A percentile compares a stretch with the other conserved stretches of the same genome.
phyloP scores from a whole-genome alignment of 2,329 filamentous ascomycete genomes.

The Alternaria sp. region DNA sequence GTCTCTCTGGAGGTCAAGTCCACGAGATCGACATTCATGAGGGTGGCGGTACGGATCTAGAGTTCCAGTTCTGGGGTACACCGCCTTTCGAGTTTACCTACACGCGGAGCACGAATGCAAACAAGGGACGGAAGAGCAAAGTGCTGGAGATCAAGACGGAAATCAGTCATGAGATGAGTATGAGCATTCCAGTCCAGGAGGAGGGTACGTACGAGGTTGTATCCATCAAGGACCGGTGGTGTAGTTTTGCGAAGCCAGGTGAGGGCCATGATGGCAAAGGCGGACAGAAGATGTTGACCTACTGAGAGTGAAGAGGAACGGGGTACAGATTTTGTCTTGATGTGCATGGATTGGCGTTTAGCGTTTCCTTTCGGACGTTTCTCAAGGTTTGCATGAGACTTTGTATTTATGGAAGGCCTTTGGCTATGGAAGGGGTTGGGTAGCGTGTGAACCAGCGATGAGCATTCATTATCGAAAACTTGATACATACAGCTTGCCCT shows the following conservation, averaged over 20 bases:
- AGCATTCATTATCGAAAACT: not conserved
- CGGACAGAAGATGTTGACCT: slow-evolving; percentile 50
- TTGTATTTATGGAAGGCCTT: not conserved
- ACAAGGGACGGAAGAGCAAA: slow-evolving; percentile 62
- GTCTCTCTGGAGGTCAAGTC: slow-evolving; percentile 82
- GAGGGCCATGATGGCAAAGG: slow-evolving; percentile 45
- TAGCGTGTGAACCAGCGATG: not conserved
- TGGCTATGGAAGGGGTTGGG: not conserved
- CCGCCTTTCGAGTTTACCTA: slow-evolving; percentile 98
- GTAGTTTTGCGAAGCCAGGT: slow-evolving; percentile 80
- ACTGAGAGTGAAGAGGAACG: slow-evolving; percentile 21
- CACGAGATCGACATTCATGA: slow-evolving; percentile 93
- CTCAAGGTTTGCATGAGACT: not conserved
- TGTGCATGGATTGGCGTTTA: slow-evolving; percentile 3
- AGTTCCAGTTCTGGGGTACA: slow-evolving; percentile 94
- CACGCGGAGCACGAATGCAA: slow-evolving; percentile 87
- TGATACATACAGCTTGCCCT: not conserved
- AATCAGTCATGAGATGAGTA: slow-evolving; percentile 78
- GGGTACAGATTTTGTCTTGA: not conserved
- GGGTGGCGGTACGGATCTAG: slow-evolving; percentile 89
- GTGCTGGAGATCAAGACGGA: slow-evolving; percentile 93
- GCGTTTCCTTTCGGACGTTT: not conserved
- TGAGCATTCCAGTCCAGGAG: slow-evolving; percentile 83
- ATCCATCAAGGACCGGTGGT: slow-evolving; percentile 91
- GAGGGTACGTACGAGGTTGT: slow-evolving; percentile 98